Base-by-base conservation (phyloP, 2,329 filamentous ascomycete species). In the Cytospora piceicola region DNA sequence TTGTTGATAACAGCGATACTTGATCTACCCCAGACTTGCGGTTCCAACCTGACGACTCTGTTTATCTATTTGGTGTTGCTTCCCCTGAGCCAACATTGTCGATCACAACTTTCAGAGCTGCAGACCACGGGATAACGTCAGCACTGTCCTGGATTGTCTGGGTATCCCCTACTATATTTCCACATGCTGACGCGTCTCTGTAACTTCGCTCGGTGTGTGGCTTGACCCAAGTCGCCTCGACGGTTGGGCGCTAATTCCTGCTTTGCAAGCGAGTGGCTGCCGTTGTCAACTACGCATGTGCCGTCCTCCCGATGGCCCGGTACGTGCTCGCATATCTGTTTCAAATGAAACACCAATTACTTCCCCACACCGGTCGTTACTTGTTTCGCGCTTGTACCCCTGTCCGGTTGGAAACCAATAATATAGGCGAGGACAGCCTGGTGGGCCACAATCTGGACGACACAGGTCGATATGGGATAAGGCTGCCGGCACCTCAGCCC, bases 281-380 rank as follows among this genome's bases (percentile, higher is more conserved):
- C 2, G 46, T 49, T 22, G n/a, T 49, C 9, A 5, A 24, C 46
- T n/a, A 24, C 46, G 4, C 20, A 24, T 24, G 46, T 49, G 46
- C n/a, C 46, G 46, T 49, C 46, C 24, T 49, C 46, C 46, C 46
- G 22, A 49, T 22, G 46, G 46, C 46, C 46, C n/a, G 46, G 46
- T 49, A 24, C n/a, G 46, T 49, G 20, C 46, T 49, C 24, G 22
- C 46, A 24, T 24, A 11, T 49, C 9, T 49, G 46, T 49, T 49
- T 49, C 46, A 49, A 49, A 24, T 11, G 46, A 49, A 14, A 49
- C 46, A 22, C 42, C 42, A 46, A 46, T 22, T 15, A 49, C 9
- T 24, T 12, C 27, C 14, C 46, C 46, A 20, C 46, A 24, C 1
- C n/a, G n/a, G n/a, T 20, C 24, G 46, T 49, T 11, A 24, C 20